Conservation (phyloP, 2,329 filamentous ascomycete genomes). For the Neofusicoccum sp. region DNA sequence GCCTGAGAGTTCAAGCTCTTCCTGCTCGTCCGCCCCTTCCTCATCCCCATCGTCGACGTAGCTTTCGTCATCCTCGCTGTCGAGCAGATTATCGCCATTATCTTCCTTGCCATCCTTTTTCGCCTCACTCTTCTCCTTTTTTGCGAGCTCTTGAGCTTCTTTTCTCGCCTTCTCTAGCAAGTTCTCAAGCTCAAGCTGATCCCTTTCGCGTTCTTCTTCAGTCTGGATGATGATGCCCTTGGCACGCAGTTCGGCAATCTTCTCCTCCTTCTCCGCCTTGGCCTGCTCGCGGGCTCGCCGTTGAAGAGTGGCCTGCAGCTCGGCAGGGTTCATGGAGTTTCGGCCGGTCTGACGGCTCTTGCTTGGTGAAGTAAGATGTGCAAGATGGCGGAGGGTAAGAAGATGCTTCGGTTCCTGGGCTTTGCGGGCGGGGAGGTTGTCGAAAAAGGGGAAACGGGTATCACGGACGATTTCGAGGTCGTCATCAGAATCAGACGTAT, state of each 20-base stretch:
- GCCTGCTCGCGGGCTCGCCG: conserved; percentile 78
- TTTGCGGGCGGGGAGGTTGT: conserved; percentile 63
- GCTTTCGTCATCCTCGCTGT: conserved; percentile 56
- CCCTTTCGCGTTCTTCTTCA: conserved; percentile 78
- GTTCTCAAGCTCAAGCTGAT: conserved; percentile 82
- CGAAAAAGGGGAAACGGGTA: conserved; percentile 57
- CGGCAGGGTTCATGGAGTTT: conserved; percentile 63
- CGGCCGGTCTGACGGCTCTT: conserved; percentile 49
- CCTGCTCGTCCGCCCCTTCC: conserved; percentile 31
- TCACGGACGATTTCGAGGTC: conserved; percentile 62
- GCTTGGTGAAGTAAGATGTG: conserved; percentile 65
- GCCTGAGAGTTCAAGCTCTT: conserved; percentile 43
- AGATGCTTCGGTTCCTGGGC: conserved; percentile 63
- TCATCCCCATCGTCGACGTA: conserved; percentile 41
- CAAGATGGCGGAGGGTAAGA: conserved; percentile 68
- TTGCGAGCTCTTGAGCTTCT: conserved; percentile 76
- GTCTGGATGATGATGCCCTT: conserved; percentile 82
- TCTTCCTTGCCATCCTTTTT: conserved; percentile 59
- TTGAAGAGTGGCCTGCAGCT: conserved; percentile 67
- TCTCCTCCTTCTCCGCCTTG: conserved; percentile 70
- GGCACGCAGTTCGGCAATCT: conserved; percentile 71
- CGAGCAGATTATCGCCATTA: conserved; percentile 47
- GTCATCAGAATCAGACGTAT: conserved; percentile 50
- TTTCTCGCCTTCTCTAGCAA: conserved; percentile 79
- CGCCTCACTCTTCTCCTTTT: conserved; percentile 70